Percentiles rank a stretch among this genome's conserved stretches.
Evolutionary conservation across 208 protist genomes (phyloP).

Genomic region (Crithidia acanthocephali): DNA sequence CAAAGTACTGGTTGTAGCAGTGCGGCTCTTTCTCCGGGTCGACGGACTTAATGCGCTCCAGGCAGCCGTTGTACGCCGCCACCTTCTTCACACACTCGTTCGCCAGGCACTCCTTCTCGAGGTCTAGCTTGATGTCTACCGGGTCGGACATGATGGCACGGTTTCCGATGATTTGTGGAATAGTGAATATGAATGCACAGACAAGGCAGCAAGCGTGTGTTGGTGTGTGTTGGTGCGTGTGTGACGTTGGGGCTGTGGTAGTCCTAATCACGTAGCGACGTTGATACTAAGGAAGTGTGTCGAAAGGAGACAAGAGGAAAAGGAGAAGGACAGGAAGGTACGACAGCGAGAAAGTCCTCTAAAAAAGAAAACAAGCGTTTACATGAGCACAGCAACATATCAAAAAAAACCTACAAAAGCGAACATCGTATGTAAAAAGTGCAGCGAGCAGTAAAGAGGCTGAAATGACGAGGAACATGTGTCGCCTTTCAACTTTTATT

Average conservation of each 20-base stretch:
- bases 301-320: neutral
- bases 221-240: neutral
- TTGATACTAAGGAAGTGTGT: too few relatives aligned
- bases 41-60: slow-evolving; percentile 79
- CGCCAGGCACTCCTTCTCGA: slow-evolving; percentile 78
- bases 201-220: neutral
- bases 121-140: slow-evolving; percentile 74
- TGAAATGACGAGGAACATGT: too few relatives aligned
- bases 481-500: too few relatives aligned
- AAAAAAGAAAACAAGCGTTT: neutral
- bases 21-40: slow-evolving; percentile 67
- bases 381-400: neutral
- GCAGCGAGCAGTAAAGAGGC: too few relatives aligned
- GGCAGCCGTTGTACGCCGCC: slow-evolving; percentile 62
- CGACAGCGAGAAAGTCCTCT: neutral
- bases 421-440: too few relatives aligned
- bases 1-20: slow-evolving; percentile 84
- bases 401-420: too few relatives aligned
- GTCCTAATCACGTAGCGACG: neutral
- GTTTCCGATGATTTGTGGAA: neutral
- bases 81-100: slow-evolving; percentile 70
- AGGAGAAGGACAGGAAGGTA: neutral
- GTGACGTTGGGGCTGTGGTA: neutral
- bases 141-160: slow-evolving; percentile 55
- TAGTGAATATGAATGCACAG: neutral